Evolutionary conservation across 1,284 basidiomycete genomes (phyloP), one percentile per base, ranked within the genome.

Genomic region (Blastosporella zonata): DNA sequence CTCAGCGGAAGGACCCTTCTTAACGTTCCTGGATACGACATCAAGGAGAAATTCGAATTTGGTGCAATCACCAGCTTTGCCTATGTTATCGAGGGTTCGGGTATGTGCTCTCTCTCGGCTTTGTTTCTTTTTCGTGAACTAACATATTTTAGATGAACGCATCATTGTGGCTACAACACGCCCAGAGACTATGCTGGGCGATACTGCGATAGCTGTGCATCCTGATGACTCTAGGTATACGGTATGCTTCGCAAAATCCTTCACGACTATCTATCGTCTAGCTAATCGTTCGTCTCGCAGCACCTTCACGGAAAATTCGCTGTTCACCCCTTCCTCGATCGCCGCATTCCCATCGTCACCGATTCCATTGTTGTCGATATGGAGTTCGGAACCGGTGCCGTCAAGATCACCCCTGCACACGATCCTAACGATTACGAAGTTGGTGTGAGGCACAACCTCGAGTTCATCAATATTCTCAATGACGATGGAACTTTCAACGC

Each of bases 341-440:
- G 97, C 46, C 82, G 84, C 35, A 79, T 99, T 48, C 94, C 93
- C 18, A 97, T 99, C 66, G 75, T 99, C 50, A 79, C 85, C 35
- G 97, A 99, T 64, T 72, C 78, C 34, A 86, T 92, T 47, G 80
- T 87, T 47, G 96, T 97, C 56, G 96, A 99, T 67, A 97, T 94
- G 87, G 80, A 82, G 33, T 98, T 99, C 59, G 97, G 97, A 47
- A 99, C 97, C 21, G 97, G 97, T 70, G 97, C 96, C 4, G 96
- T 99, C 52, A 99, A 99, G 75, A 99, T 99, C 65, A 99, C 97
- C 0, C 97, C 97, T n/a, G 97, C 96, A 0, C 97, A 99, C 66
- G 97, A 99, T 67, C 89, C 86, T 29, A 97, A 97, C 65, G 96
- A 99, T 79, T 99, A 97, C 68, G 93, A 96, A 60, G 93, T 96